Evolutionary conservation across 1,139 yeast species (phyloP).

Genomic region (Candida glucosophila): DNA sequence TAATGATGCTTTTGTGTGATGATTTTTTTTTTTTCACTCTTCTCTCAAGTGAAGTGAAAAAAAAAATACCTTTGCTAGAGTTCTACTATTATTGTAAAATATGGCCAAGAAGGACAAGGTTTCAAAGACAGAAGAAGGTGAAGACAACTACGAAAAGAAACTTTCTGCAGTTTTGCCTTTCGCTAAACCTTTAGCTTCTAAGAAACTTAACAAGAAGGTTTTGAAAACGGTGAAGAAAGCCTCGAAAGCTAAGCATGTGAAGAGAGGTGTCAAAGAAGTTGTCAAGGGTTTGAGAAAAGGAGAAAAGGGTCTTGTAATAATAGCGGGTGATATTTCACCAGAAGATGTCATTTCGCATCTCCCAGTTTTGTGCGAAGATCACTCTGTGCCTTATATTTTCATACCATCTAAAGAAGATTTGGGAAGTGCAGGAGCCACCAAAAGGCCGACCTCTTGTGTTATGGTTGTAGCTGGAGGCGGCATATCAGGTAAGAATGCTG

Average conservation of each 20-base stretch:
- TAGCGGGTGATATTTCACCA: slow-evolving; percentile 98
- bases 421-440: slow-evolving; percentile 98
- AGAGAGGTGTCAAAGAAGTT: slow-evolving; percentile 98
- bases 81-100: too few species aligned
- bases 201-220: slow-evolving; percentile 90
- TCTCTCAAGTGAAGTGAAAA: too few species aligned
- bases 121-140: slow-evolving; percentile 38
- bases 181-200: slow-evolving; percentile 92
- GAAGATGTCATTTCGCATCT: slow-evolving; percentile 94
- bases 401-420: slow-evolving; percentile 96
- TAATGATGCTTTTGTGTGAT: too few species aligned
- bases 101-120: slow-evolving; percentile 48
- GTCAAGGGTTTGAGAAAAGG: slow-evolving; percentile 97
- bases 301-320: slow-evolving; percentile 90
- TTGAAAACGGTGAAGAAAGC: slow-evolving; percentile 95
- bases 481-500: slow-evolving; percentile 69
- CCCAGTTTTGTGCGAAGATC: slow-evolving; percentile 95
- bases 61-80: too few species aligned
- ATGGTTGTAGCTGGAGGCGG: slow-evolving; percentile 97
- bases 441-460: slow-evolving; percentile 97
- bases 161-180: slow-evolving; percentile 86
- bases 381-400: slow-evolving; percentile 81
- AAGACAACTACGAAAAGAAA: slow-evolving; percentile 87
- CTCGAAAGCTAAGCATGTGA: slow-evolving; percentile 95
- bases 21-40: too few species aligned